phyloP scores from a whole-genome alignment of 2,329 filamentous ascomycete species.

The Phyllosticta citriasiana region DNA sequence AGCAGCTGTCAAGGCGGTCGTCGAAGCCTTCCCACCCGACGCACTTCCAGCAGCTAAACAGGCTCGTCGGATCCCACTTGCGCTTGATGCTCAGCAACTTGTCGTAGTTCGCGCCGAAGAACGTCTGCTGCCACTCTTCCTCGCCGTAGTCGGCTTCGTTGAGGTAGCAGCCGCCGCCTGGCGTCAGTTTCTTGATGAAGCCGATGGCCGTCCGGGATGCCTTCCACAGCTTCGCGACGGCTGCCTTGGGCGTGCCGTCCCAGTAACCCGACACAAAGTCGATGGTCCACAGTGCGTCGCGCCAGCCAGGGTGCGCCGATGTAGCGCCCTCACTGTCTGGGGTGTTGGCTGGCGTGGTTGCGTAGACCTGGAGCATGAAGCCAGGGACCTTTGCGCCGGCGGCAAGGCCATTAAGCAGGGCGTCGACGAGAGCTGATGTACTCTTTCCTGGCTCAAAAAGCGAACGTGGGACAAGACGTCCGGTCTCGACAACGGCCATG shows the following conservation, averaged over 20 bases:
- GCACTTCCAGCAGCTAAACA: conserved; percentile 12
- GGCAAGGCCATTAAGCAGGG: conserved; percentile 20
- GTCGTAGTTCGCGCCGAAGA: conserved; percentile 15
- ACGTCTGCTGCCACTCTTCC: conserved; percentile 4
- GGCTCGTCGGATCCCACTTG: conserved; percentile 16
- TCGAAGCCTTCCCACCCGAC: conserved; percentile 13
- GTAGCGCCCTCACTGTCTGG: conserved; percentile 21
- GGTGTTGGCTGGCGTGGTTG: conserved; percentile 24
- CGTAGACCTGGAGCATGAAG: conserved; percentile 21
- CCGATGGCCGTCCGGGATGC: conserved; percentile 20
- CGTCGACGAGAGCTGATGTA: conserved; percentile 16
- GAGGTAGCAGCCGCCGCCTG: conserved; percentile 21
- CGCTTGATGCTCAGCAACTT: conserved; percentile 16
- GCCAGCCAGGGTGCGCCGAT: conserved; percentile 23
- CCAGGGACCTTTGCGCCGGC: conserved; percentile 11
- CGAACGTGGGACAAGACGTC: conserved; percentile 23
- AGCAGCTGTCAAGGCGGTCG: conserved; percentile 7
- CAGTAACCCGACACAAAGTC: conserved; percentile 16
- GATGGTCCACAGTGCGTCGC: conserved; percentile 22
- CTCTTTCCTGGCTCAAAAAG: conserved; percentile 20
- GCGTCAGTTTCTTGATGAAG: conserved; percentile 24
- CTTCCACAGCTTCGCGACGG: background rate
- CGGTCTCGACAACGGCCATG: conserved; percentile 23
- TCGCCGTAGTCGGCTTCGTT: conserved; percentile 10
- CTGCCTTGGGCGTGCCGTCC: conserved; percentile 16